Evolutionary conservation across 345 rosid genomes (phyloP).

Genomic region (Dovyalis caffra): DNA sequence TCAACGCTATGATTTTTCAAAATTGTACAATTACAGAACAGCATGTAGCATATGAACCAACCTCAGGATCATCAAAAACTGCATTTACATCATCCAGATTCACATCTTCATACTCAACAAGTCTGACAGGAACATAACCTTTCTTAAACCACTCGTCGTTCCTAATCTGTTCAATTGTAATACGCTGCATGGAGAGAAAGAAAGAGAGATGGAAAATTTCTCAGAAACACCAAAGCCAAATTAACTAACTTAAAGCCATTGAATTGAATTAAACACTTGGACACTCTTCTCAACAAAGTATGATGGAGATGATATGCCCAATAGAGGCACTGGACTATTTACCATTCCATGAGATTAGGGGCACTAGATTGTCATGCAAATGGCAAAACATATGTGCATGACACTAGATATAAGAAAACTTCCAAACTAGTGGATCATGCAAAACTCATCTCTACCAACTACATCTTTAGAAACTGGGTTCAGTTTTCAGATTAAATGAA

Average conservation of each 20-base stretch:
- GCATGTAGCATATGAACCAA: conserved; percentile 23
- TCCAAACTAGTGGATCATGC: not conserved
- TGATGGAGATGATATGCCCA: not conserved
- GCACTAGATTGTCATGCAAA: not conserved
- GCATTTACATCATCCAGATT: conserved; percentile 94
- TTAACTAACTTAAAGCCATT: not conserved
- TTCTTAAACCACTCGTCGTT: conserved; percentile 79
- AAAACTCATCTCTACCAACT: not conserved
- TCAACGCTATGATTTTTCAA: not conserved
- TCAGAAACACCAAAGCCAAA: conserved; percentile 19
- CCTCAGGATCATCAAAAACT: conserved; percentile 86
- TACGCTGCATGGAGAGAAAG: conserved; percentile 49
- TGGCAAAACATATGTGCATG: not conserved
- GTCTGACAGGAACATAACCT: conserved; percentile 60
- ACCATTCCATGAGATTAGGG: not conserved
- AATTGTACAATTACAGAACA: not conserved
- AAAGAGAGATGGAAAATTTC: conserved; percentile 5
- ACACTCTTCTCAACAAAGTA: not conserved
- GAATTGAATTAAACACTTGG: conserved; percentile 4
- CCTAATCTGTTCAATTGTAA: conserved; percentile 75
- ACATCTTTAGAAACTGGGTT: not conserved
- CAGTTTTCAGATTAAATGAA: not conserved
- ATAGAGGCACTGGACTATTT: not conserved
- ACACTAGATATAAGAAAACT: not conserved
- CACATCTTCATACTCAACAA: conserved; percentile 80